A percentile compares a stretch with the other conserved stretches of the same genome.
Conservation (phyloP, 2,329 filamentous ascomycete species). For the Aspergillus pseudotamarii region DNA sequence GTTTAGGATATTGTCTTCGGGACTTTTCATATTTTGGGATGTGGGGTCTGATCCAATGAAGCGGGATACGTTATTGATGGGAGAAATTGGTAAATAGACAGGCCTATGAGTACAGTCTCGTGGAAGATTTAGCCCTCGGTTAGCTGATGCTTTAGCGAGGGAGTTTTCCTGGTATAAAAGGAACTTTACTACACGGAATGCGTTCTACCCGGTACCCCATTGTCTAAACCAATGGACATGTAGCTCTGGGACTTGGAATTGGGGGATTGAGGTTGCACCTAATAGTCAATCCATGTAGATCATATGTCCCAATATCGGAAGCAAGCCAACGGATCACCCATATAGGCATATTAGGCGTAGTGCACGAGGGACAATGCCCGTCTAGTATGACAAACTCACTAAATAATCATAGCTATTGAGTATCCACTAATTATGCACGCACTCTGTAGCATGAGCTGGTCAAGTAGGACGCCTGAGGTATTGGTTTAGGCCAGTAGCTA, state of each 20-base stretch:
- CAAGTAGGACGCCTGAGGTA: not conserved
- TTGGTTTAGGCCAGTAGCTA: not conserved
- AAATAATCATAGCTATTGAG: not conserved
- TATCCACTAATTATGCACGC: not conserved
- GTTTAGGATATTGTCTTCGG: not conserved
- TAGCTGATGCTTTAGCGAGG: too few relatives aligned
- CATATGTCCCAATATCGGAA: not conserved
- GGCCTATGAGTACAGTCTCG: not conserved
- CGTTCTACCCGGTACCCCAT: not conserved
- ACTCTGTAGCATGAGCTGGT: not conserved
- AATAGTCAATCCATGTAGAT: not conserved
- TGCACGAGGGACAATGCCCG: not conserved
- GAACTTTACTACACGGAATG: not conserved
- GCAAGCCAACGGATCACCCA: not conserved
- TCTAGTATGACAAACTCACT: not conserved
- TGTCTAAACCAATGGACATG: not conserved
- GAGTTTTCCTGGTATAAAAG: not conserved
- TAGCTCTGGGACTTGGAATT: not conserved
- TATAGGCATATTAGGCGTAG: not conserved
- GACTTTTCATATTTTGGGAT: not conserved
- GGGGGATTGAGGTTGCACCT: not conserved
- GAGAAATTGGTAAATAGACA: not conserved
- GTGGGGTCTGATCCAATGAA: not conserved
- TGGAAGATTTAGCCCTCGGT: not conserved
- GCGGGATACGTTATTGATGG: not conserved